phyloP scores from a whole-genome alignment of 768 basidiomycete species.

The Tricholoma bakamatsutake region DNA sequence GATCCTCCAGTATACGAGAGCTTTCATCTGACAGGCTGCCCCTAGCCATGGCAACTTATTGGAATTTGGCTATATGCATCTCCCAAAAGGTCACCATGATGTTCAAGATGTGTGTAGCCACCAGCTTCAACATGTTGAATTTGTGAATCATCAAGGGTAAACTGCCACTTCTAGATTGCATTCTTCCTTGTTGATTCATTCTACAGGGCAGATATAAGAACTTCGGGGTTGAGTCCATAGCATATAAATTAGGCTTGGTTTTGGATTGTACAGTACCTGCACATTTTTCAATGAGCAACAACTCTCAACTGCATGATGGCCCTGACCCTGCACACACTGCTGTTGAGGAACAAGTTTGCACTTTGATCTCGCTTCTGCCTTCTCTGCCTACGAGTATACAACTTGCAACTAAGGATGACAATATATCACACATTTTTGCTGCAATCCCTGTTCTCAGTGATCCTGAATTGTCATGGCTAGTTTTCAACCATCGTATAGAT shows the following conservation, averaged over 20 bases:
- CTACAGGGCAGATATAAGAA: not conserved
- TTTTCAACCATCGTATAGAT: not conserved
- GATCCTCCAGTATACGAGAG: too few relatives aligned
- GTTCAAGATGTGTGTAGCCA: not conserved
- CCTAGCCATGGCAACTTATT: not conserved
- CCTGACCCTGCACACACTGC: not conserved
- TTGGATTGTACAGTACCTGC: not conserved
- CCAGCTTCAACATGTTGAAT: not conserved
- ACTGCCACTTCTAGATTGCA: not conserved
- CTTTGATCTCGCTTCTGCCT: not conserved
- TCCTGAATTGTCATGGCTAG: not conserved
- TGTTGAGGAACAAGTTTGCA: not conserved
- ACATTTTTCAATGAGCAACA: not conserved
- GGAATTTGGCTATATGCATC: not conserved
- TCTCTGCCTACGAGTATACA: not conserved
- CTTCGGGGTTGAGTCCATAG: not conserved
- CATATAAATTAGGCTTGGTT: not conserved
- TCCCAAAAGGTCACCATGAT: not conserved
- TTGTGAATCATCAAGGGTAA: not conserved
- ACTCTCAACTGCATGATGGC: not conserved
- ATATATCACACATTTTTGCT: not conserved
- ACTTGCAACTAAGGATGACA: not conserved
- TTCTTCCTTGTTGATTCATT: not conserved
- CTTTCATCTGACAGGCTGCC: too few relatives aligned
- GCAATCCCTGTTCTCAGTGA: not conserved